Conservation (phyloP, 192 early-diverging fungal genomes). For the Linnemannia schmuckeri region DNA sequence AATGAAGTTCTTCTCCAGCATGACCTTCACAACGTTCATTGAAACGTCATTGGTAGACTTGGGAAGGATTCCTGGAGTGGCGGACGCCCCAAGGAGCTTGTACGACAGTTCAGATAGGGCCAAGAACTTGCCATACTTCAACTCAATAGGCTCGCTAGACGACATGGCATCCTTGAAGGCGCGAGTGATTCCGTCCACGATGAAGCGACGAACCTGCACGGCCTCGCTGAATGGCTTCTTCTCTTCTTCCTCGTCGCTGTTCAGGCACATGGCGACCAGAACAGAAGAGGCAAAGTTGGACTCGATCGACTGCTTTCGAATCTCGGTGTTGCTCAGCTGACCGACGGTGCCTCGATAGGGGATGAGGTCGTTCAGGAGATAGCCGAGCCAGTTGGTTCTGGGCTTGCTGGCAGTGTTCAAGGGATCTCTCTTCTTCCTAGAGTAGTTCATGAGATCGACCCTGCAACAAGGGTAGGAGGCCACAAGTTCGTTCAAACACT, state of each 20-base stretch:
- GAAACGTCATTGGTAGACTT: constrained; percentile 69
- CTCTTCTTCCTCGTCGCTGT: constrained; percentile 61
- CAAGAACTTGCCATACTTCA: constrained; percentile 76
- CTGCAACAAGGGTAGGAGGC: constrained; percentile 87
- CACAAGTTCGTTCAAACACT: constrained; percentile 87
- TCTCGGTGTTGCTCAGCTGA: constrained; percentile 57
- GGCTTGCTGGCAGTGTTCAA: constrained; percentile 53
- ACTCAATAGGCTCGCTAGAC: constrained; percentile 61
- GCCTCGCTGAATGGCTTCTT: constrained; percentile 67
- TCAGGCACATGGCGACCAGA: constrained; percentile 71
- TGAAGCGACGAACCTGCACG: constrained; percentile 70
- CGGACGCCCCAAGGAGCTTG: constrained; percentile 70
- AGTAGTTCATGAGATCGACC: constrained; percentile 73
- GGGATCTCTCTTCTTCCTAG: constrained; percentile 66
- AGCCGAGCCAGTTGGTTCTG: constrained; percentile 67
- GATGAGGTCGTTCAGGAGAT: constrained; percentile 77
- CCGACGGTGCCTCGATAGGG: constrained; percentile 62
- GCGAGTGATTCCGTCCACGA: constrained; percentile 74
- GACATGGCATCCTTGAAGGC: constrained; percentile 73
- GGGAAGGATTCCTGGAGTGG: constrained; percentile 26
- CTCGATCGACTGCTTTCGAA: constrained; percentile 68
- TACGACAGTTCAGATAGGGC: constrained; percentile 77
- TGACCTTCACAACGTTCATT: constrained; percentile 76
- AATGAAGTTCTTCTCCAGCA: constrained; percentile 93
- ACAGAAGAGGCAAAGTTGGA: constrained; percentile 78